Base-by-base conservation (phyloP, 1,284 basidiomycete species). In the Apiotrichum mycotoxinovorans region DNA sequence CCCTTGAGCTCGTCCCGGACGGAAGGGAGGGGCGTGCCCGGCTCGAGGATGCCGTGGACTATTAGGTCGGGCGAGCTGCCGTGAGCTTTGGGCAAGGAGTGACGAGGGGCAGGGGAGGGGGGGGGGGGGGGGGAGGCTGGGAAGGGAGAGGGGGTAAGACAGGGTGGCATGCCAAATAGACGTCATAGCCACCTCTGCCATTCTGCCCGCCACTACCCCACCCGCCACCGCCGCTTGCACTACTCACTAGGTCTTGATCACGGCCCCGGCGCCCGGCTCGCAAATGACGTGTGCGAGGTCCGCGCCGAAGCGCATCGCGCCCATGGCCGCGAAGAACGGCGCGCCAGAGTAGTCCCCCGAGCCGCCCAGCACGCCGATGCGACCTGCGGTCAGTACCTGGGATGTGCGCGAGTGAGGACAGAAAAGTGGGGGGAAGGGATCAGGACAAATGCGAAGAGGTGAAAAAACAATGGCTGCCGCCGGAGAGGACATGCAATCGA, bases 211-310 rank as follows among this genome's bases (percentile, higher is more conserved):
- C 15, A 30, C 14, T n/a, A 34, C 12, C 30, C 12, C 30, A 5
- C 12, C n/a, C 30, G 7, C 30, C 7, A 7, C 12, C 3, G 46
- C n/a, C 8, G 46, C 17, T 10, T 18, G 2, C 17, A 12, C 4
- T 15, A 60, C 73, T 49, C 41, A 74, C 73, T 97, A 98, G 0
- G 90, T 88, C 79, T 98, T 98, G 81, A 98, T 98, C 23, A 92
- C 88, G 2, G 83, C 82, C 27, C 89, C 89, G 2, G 92, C 91
- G 1, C 84, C 85, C 0, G 95, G 95, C 14, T 93, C 87, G 78
- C 95, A 98, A 52, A 98, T 94, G 54, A 98, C 92, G 80, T 98
- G 94, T 25, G 92, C 91, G 43, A 98, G 82, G 75, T 98, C 95
- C 51, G 88, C 89, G 33, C 94, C 95, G 69, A 93, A 82, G 62